These are phyloP conservation scores for Trichoderma asperelloides DNA, from an alignment of 495 filamentous ascomycete species.

Conservation along the genomic window DNA sequence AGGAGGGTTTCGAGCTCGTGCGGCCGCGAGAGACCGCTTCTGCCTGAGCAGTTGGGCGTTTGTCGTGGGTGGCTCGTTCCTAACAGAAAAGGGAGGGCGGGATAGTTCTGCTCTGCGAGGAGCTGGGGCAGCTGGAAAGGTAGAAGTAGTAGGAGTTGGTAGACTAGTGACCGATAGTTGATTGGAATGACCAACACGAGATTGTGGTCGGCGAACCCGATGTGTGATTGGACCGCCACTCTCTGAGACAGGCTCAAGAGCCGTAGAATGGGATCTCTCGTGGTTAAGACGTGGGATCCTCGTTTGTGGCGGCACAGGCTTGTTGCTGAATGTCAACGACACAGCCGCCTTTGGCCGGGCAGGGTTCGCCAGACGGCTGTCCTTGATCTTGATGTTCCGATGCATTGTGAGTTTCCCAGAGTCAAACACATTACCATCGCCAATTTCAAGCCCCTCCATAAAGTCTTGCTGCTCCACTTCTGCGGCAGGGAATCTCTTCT, in stretches of 20 bases:
- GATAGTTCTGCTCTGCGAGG: neutral
- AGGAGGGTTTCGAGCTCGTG: conserved; percentile 48
- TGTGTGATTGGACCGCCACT: conserved; percentile 59
- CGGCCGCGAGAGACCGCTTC: conserved; percentile 81
- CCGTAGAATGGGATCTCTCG: conserved; percentile 59
- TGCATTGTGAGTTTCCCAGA: conserved; percentile 76
- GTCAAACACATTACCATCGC: conserved; percentile 70
- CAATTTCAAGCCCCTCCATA: conserved; percentile 79
- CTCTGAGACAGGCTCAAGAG: conserved; percentile 87
- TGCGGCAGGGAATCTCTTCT: conserved; percentile 16
- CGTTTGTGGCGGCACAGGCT: conserved; percentile 32
- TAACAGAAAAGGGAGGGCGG: conserved; percentile 23
- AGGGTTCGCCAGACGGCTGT: conserved; percentile 55
- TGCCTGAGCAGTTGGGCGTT: conserved; percentile 66
- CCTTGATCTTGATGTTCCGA: conserved; percentile 84
- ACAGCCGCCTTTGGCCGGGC: conserved; percentile 62
- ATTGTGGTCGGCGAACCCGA: conserved; percentile 47
- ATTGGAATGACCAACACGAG: conserved; percentile 51
- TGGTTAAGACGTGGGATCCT: conserved; percentile 57
- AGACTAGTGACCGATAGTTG: conserved; percentile 54
- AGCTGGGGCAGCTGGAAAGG: conserved; percentile 20
- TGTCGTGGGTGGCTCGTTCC: conserved; percentile 56
- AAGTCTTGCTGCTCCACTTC: conserved; percentile 66
- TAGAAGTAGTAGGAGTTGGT: conserved; percentile 49
- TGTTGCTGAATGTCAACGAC: conserved; percentile 84